Evolutionary conservation across 1,284 basidiomycete species (phyloP).

Genomic region (Sanghuangporus weigelae): DNA sequence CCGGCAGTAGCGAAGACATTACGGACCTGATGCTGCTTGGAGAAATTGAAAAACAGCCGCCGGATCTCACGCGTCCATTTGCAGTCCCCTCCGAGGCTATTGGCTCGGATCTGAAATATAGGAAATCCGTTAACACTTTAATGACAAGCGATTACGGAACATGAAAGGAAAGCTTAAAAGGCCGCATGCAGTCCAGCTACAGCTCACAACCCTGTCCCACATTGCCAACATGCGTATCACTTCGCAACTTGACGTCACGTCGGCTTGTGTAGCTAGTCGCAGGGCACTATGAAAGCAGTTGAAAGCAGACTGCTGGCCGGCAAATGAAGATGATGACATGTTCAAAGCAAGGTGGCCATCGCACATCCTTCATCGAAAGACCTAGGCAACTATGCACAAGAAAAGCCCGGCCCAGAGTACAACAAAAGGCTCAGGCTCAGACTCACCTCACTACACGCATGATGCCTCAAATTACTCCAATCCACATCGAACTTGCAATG

Average conservation of each 20-base stretch:
- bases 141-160: background rate
- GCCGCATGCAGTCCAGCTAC: too few species aligned
- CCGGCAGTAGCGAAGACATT: conserved; percentile 6
- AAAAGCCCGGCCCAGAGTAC: background rate
- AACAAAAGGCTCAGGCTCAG: background rate
- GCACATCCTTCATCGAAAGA: background rate
- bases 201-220: too few species aligned
- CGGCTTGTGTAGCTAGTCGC: too few species aligned
- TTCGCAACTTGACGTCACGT: too few species aligned
- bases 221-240: too few species aligned
- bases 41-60: conserved; percentile 72
- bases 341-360: background rate
- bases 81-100: conserved; percentile 92
- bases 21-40: conserved; percentile 88
- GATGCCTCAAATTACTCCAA: conserved; percentile 87
- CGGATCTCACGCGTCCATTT: conserved; percentile 76
- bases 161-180: background rate
- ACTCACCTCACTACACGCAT: conserved; percentile 91
- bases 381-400: background rate
- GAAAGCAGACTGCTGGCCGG: too few species aligned
- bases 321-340: too few species aligned
- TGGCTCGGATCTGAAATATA: conserved; percentile 80
- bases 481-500: conserved; percentile 92
- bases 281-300: too few species aligned
- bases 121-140: background rate